Evolutionary conservation across 2,329 filamentous ascomycete species (phyloP).

Genomic region (Monilinia fructigena): DNA sequence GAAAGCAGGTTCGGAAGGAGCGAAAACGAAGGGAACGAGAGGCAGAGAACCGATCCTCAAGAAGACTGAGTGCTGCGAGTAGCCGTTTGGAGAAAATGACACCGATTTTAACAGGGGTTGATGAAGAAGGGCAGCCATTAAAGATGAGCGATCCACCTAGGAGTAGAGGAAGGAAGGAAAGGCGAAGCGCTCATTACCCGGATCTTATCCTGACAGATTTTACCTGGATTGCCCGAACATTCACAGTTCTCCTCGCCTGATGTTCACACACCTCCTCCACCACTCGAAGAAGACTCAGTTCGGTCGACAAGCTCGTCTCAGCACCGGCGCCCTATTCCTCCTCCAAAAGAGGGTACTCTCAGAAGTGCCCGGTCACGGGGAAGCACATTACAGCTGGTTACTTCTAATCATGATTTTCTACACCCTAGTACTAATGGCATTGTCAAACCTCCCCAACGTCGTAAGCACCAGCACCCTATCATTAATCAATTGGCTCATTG

Average conservation of each 20-base stretch:
- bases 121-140: conserved; percentile 64
- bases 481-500: conserved; percentile 65
- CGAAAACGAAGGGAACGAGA: conserved; percentile 84
- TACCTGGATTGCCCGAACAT: conserved; percentile 73
- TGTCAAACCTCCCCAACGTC: conserved; percentile 42
- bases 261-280: conserved; percentile 57
- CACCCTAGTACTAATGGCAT: conserved; percentile 46
- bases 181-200: conserved; percentile 65
- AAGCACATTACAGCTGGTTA: conserved; percentile 83
- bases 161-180: conserved; percentile 73
- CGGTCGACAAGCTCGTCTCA: conserved; percentile 75
- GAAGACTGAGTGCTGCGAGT: conserved; percentile 84
- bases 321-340: conserved; percentile 72
- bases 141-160: conserved; percentile 56
- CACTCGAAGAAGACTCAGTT: conserved; percentile 75
- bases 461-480: conserved; percentile 60
- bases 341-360: conserved; percentile 77
- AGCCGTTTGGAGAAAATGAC: conserved; percentile 80
- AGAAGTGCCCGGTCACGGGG: conserved; percentile 71
- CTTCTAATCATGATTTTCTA: conserved; percentile 61
- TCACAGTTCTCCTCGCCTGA: conserved; percentile 38
- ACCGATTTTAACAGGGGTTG: conserved; percentile 72
- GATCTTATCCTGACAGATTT: conserved; percentile 67
- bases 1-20: conserved; percentile 78
- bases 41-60: conserved; percentile 72